A percentile compares a stretch with the other conserved stretches of the same genome.
phyloP scores from a whole-genome alignment of 768 basidiomycete species.

The Pleurotus cornucopiae region DNA sequence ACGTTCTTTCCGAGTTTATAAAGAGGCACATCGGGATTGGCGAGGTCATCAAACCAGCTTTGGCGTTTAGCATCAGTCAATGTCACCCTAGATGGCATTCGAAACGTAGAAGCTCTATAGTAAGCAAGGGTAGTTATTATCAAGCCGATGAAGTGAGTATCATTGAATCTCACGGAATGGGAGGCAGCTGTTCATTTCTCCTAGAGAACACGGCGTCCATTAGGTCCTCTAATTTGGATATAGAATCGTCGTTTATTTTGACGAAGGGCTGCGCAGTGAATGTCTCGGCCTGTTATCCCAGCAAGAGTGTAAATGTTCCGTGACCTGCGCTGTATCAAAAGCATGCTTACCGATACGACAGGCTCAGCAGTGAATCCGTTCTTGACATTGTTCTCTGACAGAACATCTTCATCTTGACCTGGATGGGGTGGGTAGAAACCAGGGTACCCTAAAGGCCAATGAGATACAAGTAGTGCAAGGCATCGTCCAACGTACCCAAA shows the following conservation, averaged over 20 bases:
- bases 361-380: conserved; percentile 54
- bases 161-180: conserved; percentile 54
- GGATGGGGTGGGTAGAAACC: conserved; percentile 76
- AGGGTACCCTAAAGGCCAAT: conserved; percentile 50
- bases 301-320: not conserved
- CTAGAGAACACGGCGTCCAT: conserved; percentile 75
- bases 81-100: conserved; percentile 79
- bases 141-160: not conserved
- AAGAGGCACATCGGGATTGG: conserved; percentile 75
- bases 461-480: not conserved
- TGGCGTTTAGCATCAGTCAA: conserved; percentile 75
- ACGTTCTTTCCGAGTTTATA: conserved; percentile 81
- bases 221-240: conserved; percentile 63
- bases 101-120: conserved; percentile 61
- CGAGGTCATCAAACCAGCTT: conserved; percentile 80
- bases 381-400: conserved; percentile 62
- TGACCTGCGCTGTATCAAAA: not conserved
- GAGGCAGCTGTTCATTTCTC: conserved; percentile 49
- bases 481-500: conserved; percentile 43
- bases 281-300: conserved; percentile 47
- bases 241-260: conserved; percentile 44
- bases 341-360: conserved; percentile 51
- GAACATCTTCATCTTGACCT: conserved; percentile 69
- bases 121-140: not conserved
- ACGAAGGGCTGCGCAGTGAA: conserved; percentile 57